Conservation (phyloP, 2,329 filamentous ascomycete genomes). For the Ascochyta viciae-villosae region DNA sequence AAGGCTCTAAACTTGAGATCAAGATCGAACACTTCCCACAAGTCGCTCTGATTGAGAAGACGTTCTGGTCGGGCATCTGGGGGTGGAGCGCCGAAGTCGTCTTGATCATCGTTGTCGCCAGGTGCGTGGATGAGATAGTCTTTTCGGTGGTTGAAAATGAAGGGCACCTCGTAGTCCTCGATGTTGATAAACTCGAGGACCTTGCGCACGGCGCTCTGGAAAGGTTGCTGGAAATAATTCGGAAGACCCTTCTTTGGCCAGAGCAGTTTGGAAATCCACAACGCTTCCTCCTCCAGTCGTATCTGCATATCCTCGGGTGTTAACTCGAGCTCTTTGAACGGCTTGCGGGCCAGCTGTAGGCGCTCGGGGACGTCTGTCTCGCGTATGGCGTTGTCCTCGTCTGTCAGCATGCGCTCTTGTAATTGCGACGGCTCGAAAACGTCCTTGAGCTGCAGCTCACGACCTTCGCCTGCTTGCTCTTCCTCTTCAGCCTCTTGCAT, state of each 20-base stretch:
- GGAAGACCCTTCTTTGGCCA: conserved; percentile 84
- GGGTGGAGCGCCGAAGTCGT: conserved; percentile 69
- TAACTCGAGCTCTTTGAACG: conserved; percentile 83
- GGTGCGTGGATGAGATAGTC: conserved; percentile 95
- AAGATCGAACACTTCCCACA: conserved; percentile 94
- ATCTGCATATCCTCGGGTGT: conserved; percentile 73
- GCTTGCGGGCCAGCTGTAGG: conserved; percentile 88
- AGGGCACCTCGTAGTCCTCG: conserved; percentile 94
- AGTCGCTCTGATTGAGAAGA: conserved; percentile 86
- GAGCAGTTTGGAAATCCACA: conserved; percentile 90
- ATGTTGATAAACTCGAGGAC: conserved; percentile 95
- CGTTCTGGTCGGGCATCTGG: conserved; percentile 82
- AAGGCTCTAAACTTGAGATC: conserved; percentile 95
- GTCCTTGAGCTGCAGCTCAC: conserved; percentile 91
- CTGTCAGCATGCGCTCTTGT: conserved; percentile 91
- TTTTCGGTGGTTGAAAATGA: conserved; percentile 97
- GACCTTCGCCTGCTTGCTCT: conserved; percentile 77
- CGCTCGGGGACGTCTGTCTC: conserved; percentile 90
- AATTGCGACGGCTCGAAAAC: conserved; percentile 97
- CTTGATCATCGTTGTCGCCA: conserved; percentile 64
- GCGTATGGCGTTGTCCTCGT: conserved; percentile 91
- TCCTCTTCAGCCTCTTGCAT: conserved; percentile 85
- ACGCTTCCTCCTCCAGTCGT: conserved; percentile 78
- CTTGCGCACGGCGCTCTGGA: conserved; percentile 86
- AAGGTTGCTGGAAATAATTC: conserved; percentile 77